These are phyloP conservation scores for Wickerhamomyces bovis DNA, from an alignment of 805 yeast genomes.

Conservation along the genomic window DNA sequence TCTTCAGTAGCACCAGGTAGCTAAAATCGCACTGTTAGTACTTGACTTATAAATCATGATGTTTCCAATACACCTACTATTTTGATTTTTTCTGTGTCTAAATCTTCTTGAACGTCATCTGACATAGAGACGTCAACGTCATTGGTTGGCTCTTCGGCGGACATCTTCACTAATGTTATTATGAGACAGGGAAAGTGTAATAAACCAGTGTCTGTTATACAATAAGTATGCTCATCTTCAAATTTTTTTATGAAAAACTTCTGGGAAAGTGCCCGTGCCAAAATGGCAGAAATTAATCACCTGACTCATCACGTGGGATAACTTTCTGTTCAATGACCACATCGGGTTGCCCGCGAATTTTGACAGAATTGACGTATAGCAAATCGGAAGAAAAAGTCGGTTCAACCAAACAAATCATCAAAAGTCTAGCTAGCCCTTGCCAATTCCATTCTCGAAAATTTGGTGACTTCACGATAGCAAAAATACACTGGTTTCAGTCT, in stretches of 20 bases:
- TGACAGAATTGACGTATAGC: background rate
- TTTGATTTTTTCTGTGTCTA: conserved; percentile 23
- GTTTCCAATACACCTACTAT: conserved; percentile 5
- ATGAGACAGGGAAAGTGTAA: too few relatives aligned
- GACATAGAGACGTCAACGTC: conserved; percentile 24
- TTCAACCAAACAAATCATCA: too few relatives aligned
- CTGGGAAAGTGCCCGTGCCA: background rate
- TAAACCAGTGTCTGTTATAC: too few relatives aligned
- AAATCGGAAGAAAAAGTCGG: background rate
- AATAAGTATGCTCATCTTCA: background rate
- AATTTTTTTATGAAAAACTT: background rate
- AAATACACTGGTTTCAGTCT: background rate
- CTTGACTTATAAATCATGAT: background rate
- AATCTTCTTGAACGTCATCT: conserved; percentile 20
- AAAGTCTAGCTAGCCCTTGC: background rate
- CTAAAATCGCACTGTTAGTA: conserved; percentile 1
- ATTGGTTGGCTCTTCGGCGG: conserved; percentile 17
- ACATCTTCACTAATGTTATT: too few relatives aligned
- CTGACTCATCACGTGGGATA: background rate
- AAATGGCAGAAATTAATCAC: background rate
- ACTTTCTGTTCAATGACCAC: background rate
- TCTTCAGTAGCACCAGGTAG: conserved; percentile 89
- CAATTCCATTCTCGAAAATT: background rate
- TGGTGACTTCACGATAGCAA: background rate
- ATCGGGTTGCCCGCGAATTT: background rate